These are phyloP conservation scores for Bothriochloa decipiens DNA, from an alignment of 176 grass and related monocot species.

Conservation along the genomic window DNA sequence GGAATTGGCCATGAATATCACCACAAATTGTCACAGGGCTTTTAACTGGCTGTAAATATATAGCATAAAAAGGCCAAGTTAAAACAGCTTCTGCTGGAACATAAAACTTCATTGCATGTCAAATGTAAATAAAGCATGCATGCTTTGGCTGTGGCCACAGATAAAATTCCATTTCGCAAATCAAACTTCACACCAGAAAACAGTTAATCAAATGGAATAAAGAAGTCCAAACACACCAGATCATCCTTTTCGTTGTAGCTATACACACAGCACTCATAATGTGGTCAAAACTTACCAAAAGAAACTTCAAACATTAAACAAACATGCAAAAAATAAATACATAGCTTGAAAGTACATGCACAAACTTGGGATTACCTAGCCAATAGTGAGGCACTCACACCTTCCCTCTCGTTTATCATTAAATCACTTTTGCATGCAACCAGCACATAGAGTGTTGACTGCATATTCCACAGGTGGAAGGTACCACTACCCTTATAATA, in stretches of 20 bases:
- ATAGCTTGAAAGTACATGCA: neutral
- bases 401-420: neutral
- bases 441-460: slow-evolving; percentile 8
- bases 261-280: neutral
- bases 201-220: neutral
- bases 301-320: neutral
- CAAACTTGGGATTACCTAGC: neutral
- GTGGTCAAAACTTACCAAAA: neutral
- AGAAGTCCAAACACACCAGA: neutral
- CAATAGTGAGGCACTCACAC: neutral
- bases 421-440: neutral
- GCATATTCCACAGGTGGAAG: slow-evolving; percentile 6
- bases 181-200: neutral
- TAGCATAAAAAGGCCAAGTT: slow-evolving; percentile 13
- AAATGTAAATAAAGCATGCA: neutral
- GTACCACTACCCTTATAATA: no score
- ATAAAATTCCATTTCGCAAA: neutral
- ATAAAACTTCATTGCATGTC: neutral
- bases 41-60: slow-evolving; percentile 66
- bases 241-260: neutral
- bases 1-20: slow-evolving; percentile 95
- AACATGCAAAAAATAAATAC: neutral
- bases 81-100: slow-evolving; percentile 12
- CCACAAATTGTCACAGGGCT: slow-evolving; percentile 87
- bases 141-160: neutral